Evolutionary conservation across 192 early-diverging fungal species (phyloP), one percentile per base, ranked within the genome.

Genomic region (Coemansia sp.): DNA sequence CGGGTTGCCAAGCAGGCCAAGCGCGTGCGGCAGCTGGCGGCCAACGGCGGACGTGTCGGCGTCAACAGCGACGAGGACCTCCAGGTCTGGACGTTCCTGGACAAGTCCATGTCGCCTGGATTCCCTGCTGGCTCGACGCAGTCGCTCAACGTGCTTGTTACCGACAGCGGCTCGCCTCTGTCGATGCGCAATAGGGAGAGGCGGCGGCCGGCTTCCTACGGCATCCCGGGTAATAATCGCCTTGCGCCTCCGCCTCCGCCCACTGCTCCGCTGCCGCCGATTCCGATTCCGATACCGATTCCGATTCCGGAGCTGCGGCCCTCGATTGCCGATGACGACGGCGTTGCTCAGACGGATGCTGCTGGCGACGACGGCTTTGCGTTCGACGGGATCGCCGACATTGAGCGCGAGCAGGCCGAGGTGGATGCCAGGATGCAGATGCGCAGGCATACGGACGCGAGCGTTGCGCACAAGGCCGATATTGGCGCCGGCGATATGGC

Each of bases 51-150:
- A n/a, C n/a, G n/a, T n/a, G n/a, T n/a, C 1, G 48, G 49, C 25
- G 27, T 47, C 29, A 52, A 29, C 39, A 57, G 53, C 8, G 61
- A 35, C 8, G 28, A 61, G 28, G 66, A 36, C 3, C 34, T 71
- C 9, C 68, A 67, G 11, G 77, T 71, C 19, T 80, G 77, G 77
- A 74, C 72, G 55, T 68, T 80, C 20, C 55, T 80, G n/a, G 72
- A 80, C 45, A 55, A 60, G 45, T 60, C 65, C 18, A 24, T 61
- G 56, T 68, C 65, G 58, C 58, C 58, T 28, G 49, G 36, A 22
- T 61, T 68, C 18, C 34, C 23, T 24, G 3, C 25, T 16, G 39
- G 42, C 14, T 47, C 54, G 22, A 35, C 49, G 19, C 49, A 62
- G 19, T 51, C 61, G 50, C 61, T 62, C 35, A 22, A n/a, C 8